Conservation (phyloP, 2,329 filamentous ascomycete genomes). For the Zasmidium citrigriseum region DNA sequence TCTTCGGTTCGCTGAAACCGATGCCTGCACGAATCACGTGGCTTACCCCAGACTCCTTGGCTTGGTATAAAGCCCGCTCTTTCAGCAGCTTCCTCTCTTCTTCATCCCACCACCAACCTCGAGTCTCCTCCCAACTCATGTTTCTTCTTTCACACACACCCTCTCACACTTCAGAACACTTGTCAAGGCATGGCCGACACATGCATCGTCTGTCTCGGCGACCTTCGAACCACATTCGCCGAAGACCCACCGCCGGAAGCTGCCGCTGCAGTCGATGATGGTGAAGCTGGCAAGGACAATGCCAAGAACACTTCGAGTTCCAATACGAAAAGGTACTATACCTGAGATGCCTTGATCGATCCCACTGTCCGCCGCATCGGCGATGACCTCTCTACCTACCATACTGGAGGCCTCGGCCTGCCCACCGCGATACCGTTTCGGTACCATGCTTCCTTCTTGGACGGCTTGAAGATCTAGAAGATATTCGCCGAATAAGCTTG, state of each 20-base stretch:
- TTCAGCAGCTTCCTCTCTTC: conserved; percentile 15
- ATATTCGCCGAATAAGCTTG: conserved; percentile 42
- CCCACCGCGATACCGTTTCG: conserved; percentile 23
- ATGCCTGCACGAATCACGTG: neutral
- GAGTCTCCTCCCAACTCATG: conserved; percentile 15
- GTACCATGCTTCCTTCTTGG: conserved; percentile 38
- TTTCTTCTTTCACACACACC: conserved; percentile 12
- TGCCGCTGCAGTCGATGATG: conserved; percentile 25
- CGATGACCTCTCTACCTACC: conserved; percentile 22
- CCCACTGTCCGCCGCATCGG: conserved; percentile 18
- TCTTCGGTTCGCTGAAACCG: neutral
- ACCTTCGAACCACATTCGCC: conserved; percentile 62
- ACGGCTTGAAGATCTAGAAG: conserved; percentile 39
- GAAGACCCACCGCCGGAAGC: conserved; percentile 46
- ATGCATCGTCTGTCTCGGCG: conserved; percentile 72
- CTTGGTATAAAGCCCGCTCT: conserved; percentile 8
- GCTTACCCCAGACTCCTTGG: neutral
- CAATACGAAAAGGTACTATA: conserved; percentile 36
- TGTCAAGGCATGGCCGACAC: conserved; percentile 60
- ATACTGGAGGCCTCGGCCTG: conserved; percentile 34
- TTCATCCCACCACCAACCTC: conserved; percentile 8
- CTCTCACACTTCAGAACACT: conserved; percentile 9
- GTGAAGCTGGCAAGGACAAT: conserved; percentile 24
- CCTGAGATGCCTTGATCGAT: conserved; percentile 26
- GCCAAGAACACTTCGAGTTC: conserved; percentile 27